A percentile compares a stretch with the other conserved stretches of the same genome.
Conservation (phyloP, 176 grass and related monocot species). For the Aechmea fasciata region DNA sequence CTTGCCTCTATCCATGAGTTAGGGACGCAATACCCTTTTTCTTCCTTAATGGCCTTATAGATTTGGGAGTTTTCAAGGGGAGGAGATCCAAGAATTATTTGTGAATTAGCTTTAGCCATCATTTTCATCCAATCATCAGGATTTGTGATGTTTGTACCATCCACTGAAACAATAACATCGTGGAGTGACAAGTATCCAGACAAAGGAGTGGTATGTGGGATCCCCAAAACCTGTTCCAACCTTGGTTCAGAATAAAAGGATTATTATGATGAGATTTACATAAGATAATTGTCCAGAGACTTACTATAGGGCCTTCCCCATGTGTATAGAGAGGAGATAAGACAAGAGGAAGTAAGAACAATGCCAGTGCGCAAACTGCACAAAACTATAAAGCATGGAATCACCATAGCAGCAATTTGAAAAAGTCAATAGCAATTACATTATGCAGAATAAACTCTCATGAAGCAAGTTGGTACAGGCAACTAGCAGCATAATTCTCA, state of each 20-base stretch:
- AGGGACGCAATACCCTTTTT: slow-evolving; percentile 79
- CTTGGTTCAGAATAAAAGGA: slow-evolving; percentile 21
- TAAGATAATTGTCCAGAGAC: slow-evolving; percentile 24
- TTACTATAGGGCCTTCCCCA: slow-evolving; percentile 73
- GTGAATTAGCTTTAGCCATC: slow-evolving; percentile 32
- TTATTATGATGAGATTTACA: slow-evolving; percentile 7
- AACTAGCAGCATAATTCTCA: too few relatives aligned
- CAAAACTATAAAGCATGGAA: slow-evolving; percentile 56
- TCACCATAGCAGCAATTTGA: slow-evolving; percentile 19
- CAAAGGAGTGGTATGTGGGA: slow-evolving; percentile 54
- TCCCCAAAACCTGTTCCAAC: slow-evolving; percentile 49
- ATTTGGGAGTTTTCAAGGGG: slow-evolving; percentile 27
- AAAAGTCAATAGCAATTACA: slow-evolving; percentile 13
- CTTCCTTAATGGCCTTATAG: slow-evolving; percentile 26
- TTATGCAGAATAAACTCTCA: background rate
- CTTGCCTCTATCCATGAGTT: slow-evolving; percentile 64
- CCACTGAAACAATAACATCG: slow-evolving; percentile 70
- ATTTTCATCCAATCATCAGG: slow-evolving; percentile 55
- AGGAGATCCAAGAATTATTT: slow-evolving; percentile 16
- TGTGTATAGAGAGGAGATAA: slow-evolving; percentile 57
- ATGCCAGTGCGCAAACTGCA: slow-evolving; percentile 52
- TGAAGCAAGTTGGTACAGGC: background rate
- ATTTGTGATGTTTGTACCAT: slow-evolving; percentile 59
- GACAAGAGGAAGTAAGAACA: slow-evolving; percentile 52
- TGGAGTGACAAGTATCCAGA: slow-evolving; percentile 50